Conservation (phyloP, 495 filamentous ascomycete genomes). For the Annulohypoxylon moriforme region DNA sequence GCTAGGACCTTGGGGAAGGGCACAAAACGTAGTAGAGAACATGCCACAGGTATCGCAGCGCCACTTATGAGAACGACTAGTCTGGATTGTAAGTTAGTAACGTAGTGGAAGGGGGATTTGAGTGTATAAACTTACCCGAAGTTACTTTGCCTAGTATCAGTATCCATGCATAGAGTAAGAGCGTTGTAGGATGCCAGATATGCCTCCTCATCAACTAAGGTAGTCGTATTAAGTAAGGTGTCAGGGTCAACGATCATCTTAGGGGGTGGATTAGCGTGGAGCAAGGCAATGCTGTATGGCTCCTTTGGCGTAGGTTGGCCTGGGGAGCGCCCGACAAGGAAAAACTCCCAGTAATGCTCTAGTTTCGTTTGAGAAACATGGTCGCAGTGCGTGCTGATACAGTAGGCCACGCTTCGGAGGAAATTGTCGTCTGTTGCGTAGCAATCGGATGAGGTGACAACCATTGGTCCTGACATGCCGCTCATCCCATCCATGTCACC, state of each 20-base stretch:
- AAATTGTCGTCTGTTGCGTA: slow-evolving; percentile 50
- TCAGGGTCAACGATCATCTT: slow-evolving; percentile 13
- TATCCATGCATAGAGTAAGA: slow-evolving; percentile 34
- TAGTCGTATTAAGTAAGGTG: slow-evolving; percentile 45
- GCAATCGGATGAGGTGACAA: slow-evolving; percentile 49
- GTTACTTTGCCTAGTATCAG: slow-evolving; percentile 31
- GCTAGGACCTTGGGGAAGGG: slow-evolving; percentile 37
- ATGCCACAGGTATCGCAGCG: slow-evolving; percentile 46
- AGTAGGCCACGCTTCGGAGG: slow-evolving; percentile 54
- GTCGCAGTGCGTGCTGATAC: slow-evolving; percentile 49
- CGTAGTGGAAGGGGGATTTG: neutral
- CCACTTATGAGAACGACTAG: slow-evolving; percentile 49
- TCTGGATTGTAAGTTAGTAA: slow-evolving; percentile 28
- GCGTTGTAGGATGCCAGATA: slow-evolving; percentile 38
- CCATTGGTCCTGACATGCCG: slow-evolving; percentile 19
- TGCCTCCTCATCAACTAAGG: slow-evolving; percentile 36
- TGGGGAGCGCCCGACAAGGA: slow-evolving; percentile 39
- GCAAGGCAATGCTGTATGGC: slow-evolving; percentile 40
- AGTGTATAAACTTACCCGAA: slow-evolving; percentile 42
- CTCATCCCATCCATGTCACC: slow-evolving; percentile 22
- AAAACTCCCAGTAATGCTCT: slow-evolving; percentile 50
- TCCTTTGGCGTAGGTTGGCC: slow-evolving; percentile 43
- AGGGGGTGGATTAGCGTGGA: slow-evolving; percentile 24
- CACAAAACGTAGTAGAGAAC: slow-evolving; percentile 46
- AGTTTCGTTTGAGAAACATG: slow-evolving; percentile 38